Base-by-base conservation (phyloP, 805 yeast species). In the Wickerhamomyces hampshirensis region DNA sequence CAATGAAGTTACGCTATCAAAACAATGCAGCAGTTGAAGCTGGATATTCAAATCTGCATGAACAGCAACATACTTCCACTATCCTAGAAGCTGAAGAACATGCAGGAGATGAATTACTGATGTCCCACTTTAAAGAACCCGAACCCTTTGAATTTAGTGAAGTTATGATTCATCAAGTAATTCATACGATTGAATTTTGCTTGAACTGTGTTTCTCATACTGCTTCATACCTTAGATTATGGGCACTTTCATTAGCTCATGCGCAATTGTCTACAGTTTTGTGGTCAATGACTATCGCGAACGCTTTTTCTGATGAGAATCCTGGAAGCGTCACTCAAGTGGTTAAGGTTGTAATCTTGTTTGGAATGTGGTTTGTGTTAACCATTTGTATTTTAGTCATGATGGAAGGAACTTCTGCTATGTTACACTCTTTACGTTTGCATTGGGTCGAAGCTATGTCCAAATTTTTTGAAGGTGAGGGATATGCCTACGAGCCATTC, bases 361-460 rank as follows among this genome's bases (percentile, higher is more conserved):
- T 93, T 60, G 95, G 83, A 16, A 78, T 93, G 83, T 93, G 99
- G 99, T 88, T 93, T 59, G 76, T 76, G 4, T 68, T 93, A 43
- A 91, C 98, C 0, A 91, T 89, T 18, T 83, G 86, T 53, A 87
- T 93, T 50, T 71, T 93, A 55, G 98, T 93, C 11, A 68, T 84
- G 35, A 93, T 93, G 99, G 99, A 93, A 64, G 99, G 98, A 40
- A 93, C 99, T 0, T 87, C 97, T 18, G 98, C 98, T 24, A 93
- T 93, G 98, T 74, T 93, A 56, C 99, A 93, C 64, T 84, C 97
- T n/a, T 73, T 93, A 56, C 85, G 99, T 71, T 74, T 93, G 56
- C 98, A 93, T 61, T 93, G 99, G 99, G 98, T 93, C 44, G 99
- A 93, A 67, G 82, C 96, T 18, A 93, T 93, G 99, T 87, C 96